These are phyloP conservation scores for Neurospora sp. DNA, from an alignment of 495 filamentous ascomycete genomes.

Conservation along the genomic window DNA sequence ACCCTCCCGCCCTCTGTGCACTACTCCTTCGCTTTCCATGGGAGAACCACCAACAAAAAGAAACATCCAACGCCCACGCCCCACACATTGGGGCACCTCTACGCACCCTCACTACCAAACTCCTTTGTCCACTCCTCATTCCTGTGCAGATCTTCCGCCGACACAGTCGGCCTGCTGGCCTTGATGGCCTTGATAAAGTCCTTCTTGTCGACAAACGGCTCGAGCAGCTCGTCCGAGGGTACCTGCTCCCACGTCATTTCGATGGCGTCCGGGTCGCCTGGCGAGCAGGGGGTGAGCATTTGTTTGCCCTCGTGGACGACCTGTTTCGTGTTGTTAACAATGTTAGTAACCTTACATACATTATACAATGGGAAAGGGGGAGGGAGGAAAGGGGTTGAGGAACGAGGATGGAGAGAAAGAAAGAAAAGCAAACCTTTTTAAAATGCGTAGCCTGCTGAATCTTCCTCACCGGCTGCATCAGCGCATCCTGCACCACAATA, in stretches of 20 bases:
- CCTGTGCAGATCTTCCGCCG: constrained; percentile 64
- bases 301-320: constrained; percentile 59
- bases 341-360: not conserved
- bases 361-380: not conserved
- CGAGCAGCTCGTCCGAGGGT: constrained; percentile 69
- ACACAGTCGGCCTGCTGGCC: constrained; percentile 79
- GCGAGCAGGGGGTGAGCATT: constrained; percentile 87
- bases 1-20: not conserved
- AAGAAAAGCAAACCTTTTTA: constrained; percentile 55
- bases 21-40: not conserved
- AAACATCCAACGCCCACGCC: not conserved
- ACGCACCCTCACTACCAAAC: constrained; percentile 86
- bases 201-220: constrained; percentile 76
- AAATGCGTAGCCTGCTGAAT: constrained; percentile 99
- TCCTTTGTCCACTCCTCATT: constrained; percentile 94
- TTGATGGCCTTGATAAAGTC: constrained; percentile 93
- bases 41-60: not conserved
- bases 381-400: not conserved
- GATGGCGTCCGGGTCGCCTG: constrained; percentile 70
- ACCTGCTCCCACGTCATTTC: constrained; percentile 94
- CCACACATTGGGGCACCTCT: not conserved
- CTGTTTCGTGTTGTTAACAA: constrained; percentile 28
- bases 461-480: constrained; percentile 96
- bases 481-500: constrained; percentile 91
- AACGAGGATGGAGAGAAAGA: not conserved